These are phyloP conservation scores for Tephrocybe sp. DNA, from an alignment of 768 basidiomycete genomes.

Conservation along the genomic window DNA sequence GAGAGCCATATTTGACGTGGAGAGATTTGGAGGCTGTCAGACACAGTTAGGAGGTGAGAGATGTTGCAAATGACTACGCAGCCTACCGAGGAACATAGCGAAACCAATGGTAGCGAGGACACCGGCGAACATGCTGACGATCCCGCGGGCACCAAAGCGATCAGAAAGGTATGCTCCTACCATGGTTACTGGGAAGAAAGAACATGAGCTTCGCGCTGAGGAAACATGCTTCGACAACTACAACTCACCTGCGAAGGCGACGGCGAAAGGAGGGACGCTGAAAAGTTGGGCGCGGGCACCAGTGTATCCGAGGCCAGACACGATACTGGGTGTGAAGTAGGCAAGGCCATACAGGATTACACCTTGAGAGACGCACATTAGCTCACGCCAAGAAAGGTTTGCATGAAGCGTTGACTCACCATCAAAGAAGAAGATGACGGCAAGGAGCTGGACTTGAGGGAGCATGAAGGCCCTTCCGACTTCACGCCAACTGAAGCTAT, in stretches of 20 bases:
- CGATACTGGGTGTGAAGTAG: slow-evolving; percentile 71
- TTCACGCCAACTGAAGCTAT: slow-evolving; percentile 57
- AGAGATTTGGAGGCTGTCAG: slow-evolving; percentile 32
- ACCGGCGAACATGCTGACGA: slow-evolving; percentile 41
- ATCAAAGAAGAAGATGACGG: slow-evolving; percentile 48
- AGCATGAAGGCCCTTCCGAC: slow-evolving; percentile 44
- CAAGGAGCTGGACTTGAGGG: slow-evolving; percentile 54
- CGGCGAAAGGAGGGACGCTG: slow-evolving; percentile 56
- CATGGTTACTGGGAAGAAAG: slow-evolving; percentile 26
- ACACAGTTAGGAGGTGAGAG: neutral
- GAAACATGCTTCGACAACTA: slow-evolving; percentile 3
- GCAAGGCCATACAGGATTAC: slow-evolving; percentile 45
- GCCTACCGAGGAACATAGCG: slow-evolving; percentile 50
- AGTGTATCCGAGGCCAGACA: slow-evolving; percentile 57
- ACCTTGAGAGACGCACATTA: slow-evolving; percentile 20
- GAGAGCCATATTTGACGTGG: slow-evolving; percentile 46
- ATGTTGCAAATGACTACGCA: neutral
- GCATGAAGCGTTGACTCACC: slow-evolving; percentile 27
- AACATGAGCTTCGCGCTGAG: neutral
- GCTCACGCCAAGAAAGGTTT: neutral
- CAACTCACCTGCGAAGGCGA: slow-evolving; percentile 45
- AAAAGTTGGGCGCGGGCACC: slow-evolving; percentile 55
- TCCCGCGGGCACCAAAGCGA: slow-evolving; percentile 46
- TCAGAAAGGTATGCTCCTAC: slow-evolving; percentile 50
- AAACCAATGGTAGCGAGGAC: slow-evolving; percentile 47